Base-by-base conservation (phyloP, 257 asterid species). In the Prunella vulgaris region DNA sequence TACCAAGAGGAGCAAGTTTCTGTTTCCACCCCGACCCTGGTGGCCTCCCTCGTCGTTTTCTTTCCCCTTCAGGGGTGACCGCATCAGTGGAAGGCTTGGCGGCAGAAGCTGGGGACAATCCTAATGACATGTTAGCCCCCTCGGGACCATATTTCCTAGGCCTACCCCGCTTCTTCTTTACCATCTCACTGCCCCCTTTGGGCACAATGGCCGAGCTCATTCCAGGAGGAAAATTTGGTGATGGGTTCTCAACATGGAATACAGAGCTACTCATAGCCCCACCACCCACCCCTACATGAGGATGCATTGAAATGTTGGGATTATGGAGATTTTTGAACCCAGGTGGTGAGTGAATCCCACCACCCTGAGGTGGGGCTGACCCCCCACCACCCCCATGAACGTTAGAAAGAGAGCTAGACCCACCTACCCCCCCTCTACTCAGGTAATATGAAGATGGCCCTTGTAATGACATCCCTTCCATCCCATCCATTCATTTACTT, bases 1-100 rank as follows among this genome's bases (percentile, higher is more conserved):
- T 75, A 89, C 97, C 97, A 74, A 91, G 93, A 64, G 92, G 88
- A n/a, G 97, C 96, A 35, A 91, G 84, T 67, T 87, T 78, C 84
- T 91, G 97, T 80, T 89, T 91, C 95, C 97, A 85, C 27, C 97
- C 96, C 48, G 80, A 82, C 69, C 97, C 97, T 0, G 89, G 95
- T 4, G 97, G 97, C 48, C 97, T 66, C 3, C 97, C 97, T 58
- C 84, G 79, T 0, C 80, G 68, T 33, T 74, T 78, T 2, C n/a
- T 9, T 53, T 74, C 86, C 2, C 84, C 84, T n/a, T 83, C 81
- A 0, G 95, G 74, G 20, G 76, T 73, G 35, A 56, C 62, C 30
- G 72, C 83, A 1, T 80, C 95, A 0, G 87, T 68, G 18, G 85
- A 73, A 65, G 85, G 81, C 21, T 64, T 67, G 44, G 87, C 66